Base-by-base conservation (phyloP, 2,329 filamentous ascomycete species). In the Sarocladiaceae sp. region DNA sequence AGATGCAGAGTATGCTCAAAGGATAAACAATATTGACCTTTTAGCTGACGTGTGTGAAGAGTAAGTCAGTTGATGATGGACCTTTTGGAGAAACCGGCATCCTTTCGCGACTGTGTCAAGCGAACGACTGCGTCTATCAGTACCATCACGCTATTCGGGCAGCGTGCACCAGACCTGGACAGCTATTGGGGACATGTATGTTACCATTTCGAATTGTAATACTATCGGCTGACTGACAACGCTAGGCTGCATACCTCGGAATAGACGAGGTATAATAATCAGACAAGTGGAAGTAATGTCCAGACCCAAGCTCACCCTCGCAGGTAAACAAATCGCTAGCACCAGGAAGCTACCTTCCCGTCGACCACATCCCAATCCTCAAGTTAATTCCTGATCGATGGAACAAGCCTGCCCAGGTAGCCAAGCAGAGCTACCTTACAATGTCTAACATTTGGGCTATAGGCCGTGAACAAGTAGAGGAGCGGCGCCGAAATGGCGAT, bases 1-100 rank as follows among this genome's bases (percentile, higher is more conserved):
- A n/a, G 26, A 20, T 31, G 44, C 44, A n/a, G 44, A 48, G 44
- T 48, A 48, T 33, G 44, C n/a, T n/a, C n/a, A n/a, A n/a, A n/a
- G n/a, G n/a, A n/a, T n/a, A n/a, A n/a, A n/a, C n/a, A n/a, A n/a
- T n/a, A n/a, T n/a, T 28, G 4, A 46, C 10, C 22, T 12, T n/a
- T n/a, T n/a, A n/a, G n/a, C n/a, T n/a, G n/a, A n/a, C n/a, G n/a
- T n/a, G n/a, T n/a, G n/a, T n/a, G n/a, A 11, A 48, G 44, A 33
- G n/a, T 48, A n/a, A 48, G 44, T 22, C 44, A 48, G 10, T 17
- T 48, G 44, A 48, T 48, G 44, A 5, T 31, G 6, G 44, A 48
- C 22, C 25, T 48, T 6, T 28, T 48, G 4, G 22, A 4, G 12
- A 48, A 48, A 13, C 44, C 44, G 3, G 44, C 31, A 28, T 3